Evolutionary conservation across 257 asterid genomes (phyloP).

Genomic region (Lantana camara): DNA sequence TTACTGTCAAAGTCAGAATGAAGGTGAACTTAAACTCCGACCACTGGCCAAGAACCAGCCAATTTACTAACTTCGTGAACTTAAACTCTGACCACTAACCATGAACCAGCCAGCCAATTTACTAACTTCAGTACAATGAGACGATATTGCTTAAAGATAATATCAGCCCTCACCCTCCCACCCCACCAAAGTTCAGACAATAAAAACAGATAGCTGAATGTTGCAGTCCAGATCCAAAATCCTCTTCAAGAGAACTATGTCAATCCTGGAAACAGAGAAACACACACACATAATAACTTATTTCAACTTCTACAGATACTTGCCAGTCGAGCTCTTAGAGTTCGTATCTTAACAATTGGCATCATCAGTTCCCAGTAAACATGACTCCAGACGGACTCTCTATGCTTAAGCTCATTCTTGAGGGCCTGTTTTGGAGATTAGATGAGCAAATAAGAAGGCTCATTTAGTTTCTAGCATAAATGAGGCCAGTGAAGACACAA

Average conservation of each 20-base stretch:
- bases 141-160: constrained; percentile 2
- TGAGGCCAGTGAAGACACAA: constrained; percentile 3
- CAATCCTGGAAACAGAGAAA: background rate
- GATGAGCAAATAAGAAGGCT: constrained; percentile 29
- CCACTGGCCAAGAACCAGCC: constrained; percentile 10
- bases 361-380: constrained; percentile 86
- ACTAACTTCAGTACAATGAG: background rate
- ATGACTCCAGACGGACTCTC: constrained; percentile 71
- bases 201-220: background rate
- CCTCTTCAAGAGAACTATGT: background rate
- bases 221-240: background rate
- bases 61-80: no score
- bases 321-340: constrained; percentile 93
- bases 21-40: constrained; percentile 9
- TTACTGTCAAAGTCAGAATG: constrained; percentile 6
- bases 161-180: background rate
- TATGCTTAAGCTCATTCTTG: constrained; percentile 92
- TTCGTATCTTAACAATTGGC: constrained; percentile 77
- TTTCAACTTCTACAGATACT: constrained; percentile 38
- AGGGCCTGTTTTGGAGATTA: constrained; percentile 59
- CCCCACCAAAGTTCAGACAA: constrained; percentile 5
- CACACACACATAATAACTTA: background rate
- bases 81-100: no score
- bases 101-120: no score
- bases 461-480: constrained; percentile 14